A percentile compares a stretch with the other conserved stretches of the same genome.
Evolutionary conservation across 1,284 basidiomycete genomes (phyloP).

Genomic region (Hypsizygus ulmarius): DNA sequence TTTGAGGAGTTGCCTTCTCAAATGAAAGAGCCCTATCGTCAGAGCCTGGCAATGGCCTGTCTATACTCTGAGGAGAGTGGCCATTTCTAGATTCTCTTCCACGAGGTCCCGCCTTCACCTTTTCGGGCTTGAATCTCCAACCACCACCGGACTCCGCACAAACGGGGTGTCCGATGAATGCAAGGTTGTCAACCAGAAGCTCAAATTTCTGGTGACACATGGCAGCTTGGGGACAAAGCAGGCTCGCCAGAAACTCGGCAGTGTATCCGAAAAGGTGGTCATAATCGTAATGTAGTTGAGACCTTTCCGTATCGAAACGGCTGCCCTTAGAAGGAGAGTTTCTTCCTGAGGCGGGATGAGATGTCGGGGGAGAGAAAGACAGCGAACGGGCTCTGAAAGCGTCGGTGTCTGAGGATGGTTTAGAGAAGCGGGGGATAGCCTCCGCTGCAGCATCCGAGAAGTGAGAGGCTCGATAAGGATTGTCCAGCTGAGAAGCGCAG

Average conservation of each 20-base stretch:
- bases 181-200: slow-evolving; percentile 88
- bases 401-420: slow-evolving; percentile 27
- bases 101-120: slow-evolving; percentile 44
- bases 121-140: slow-evolving; percentile 71
- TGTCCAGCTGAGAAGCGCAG: slow-evolving; percentile 56
- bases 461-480: slow-evolving; percentile 67
- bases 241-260: slow-evolving; percentile 75
- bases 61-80: slow-evolving; percentile 28
- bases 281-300: slow-evolving; percentile 46
- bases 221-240: slow-evolving; percentile 76
- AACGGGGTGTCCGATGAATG: slow-evolving; percentile 94
- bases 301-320: slow-evolving; percentile 35
- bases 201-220: slow-evolving; percentile 96
- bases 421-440: slow-evolving; percentile 13
- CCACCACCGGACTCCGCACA: slow-evolving; percentile 71
- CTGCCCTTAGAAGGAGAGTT: slow-evolving; percentile 43
- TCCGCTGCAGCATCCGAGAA: slow-evolving; percentile 33
- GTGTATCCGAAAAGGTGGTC: slow-evolving; percentile 78
- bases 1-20: slow-evolving; percentile 28
- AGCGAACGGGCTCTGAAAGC: slow-evolving; percentile 38
- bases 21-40: slow-evolving; percentile 30
- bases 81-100: slow-evolving; percentile 53
- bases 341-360: slow-evolving; percentile 40
- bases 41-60: slow-evolving; percentile 30
- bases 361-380: slow-evolving; percentile 40